These are phyloP conservation scores for Chalciporus piperatus DNA, from an alignment of 768 basidiomycete genomes.

Conservation along the genomic window DNA sequence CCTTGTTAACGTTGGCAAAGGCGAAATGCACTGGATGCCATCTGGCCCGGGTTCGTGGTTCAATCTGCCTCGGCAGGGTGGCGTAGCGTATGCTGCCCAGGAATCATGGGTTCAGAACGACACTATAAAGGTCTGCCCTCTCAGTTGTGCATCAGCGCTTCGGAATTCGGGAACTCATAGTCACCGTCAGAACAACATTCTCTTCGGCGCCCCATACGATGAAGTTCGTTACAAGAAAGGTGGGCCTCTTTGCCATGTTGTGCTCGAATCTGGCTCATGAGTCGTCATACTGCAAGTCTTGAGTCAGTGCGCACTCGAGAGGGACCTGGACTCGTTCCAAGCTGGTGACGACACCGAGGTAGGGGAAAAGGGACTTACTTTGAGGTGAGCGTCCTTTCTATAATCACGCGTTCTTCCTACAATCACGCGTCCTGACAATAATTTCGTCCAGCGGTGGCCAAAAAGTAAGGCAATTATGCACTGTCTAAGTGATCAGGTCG, in stretches of 20 bases:
- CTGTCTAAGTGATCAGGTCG: no score
- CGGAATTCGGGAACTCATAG: not conserved
- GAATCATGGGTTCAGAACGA: conserved; percentile 86
- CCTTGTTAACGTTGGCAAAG: not conserved
- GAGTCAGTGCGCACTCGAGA: conserved; percentile 40
- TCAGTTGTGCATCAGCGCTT: no score
- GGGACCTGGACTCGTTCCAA: conserved; percentile 45
- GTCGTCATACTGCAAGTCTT: conserved; percentile 24
- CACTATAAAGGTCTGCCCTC: conserved; percentile 51
- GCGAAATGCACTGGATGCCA: conserved; percentile 64
- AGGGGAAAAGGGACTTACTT: conserved; percentile 65
- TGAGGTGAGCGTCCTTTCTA: conserved; percentile 30
- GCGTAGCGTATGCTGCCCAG: conserved; percentile 79
- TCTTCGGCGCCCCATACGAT: conserved; percentile 40
- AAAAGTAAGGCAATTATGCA: conserved; percentile 12
- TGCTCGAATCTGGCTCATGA: no score
- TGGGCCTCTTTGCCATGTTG: no score
- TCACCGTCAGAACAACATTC: conserved; percentile 41
- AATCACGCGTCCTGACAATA: no score
- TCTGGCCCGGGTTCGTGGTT: conserved; percentile 56
- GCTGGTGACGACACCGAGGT: conserved; percentile 71
- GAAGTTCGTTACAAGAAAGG: conserved; percentile 39
- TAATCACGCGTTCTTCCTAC: no score
- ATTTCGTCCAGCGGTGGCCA: conserved; percentile 43
- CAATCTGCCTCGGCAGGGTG: conserved; percentile 63